Evolutionary conservation across 129 eudicot genomes (phyloP).

Genomic region (Arctium lappa): DNA sequence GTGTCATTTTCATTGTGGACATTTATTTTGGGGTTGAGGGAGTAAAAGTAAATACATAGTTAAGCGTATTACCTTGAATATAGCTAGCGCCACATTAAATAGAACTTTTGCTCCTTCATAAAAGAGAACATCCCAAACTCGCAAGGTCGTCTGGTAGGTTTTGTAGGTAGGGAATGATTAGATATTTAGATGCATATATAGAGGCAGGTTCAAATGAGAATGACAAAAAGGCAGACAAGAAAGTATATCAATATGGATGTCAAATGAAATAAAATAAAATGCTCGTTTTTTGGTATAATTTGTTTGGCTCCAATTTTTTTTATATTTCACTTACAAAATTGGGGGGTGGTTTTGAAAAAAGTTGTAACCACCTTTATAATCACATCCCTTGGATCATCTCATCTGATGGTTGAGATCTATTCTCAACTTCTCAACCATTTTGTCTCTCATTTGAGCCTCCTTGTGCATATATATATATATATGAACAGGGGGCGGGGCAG

Average conservation of each 20-base stretch:
- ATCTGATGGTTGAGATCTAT: not conserved
- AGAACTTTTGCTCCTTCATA: slow-evolving; percentile 89
- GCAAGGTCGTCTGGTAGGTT: slow-evolving; percentile 72
- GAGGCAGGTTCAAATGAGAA: not conserved
- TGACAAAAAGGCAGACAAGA: not conserved
- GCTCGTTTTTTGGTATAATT: not conserved
- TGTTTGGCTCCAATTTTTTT: not conserved
- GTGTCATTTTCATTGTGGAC: too few species aligned
- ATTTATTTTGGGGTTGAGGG: too few species aligned
- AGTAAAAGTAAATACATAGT: not conserved
- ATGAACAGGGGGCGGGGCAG: too few species aligned
- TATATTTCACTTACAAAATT: too few species aligned
- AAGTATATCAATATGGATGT: not conserved
- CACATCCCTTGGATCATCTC: not conserved
- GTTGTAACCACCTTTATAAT: not conserved
- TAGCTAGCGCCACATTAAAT: slow-evolving; percentile 86
- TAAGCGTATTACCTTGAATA: slow-evolving; percentile 62
- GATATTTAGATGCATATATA: not conserved
- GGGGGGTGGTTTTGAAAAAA: too few species aligned
- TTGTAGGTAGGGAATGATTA: not conserved
- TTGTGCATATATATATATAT: not conserved
- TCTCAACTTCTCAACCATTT: not conserved
- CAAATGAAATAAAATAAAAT: not conserved
- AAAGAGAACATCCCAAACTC: slow-evolving; percentile 97
- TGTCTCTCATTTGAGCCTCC: not conserved